Evolutionary conservation across 1,284 basidiomycete species (phyloP).

Genomic region (Apiotrichum montevideense): DNA sequence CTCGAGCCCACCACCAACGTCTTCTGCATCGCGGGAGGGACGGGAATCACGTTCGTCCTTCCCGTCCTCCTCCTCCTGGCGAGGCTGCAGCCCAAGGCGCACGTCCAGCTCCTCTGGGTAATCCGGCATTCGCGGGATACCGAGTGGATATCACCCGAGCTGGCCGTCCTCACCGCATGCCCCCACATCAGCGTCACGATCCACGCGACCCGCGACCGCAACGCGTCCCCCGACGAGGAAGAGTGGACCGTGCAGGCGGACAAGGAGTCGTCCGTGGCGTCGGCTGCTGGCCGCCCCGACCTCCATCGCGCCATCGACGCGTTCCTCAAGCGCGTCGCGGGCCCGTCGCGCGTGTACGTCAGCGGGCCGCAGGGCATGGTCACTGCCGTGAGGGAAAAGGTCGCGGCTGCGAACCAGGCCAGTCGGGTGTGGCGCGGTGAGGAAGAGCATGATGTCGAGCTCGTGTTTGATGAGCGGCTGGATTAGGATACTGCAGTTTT

Average conservation of each 20-base stretch:
- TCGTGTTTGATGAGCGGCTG: slow-evolving; percentile 27
- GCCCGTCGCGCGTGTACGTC: slow-evolving; percentile 20
- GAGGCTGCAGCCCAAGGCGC: slow-evolving; percentile 5
- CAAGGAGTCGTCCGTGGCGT: too few relatives aligned
- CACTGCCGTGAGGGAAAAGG: slow-evolving; percentile 19
- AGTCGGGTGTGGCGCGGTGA: slow-evolving; percentile 21
- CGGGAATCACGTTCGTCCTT: slow-evolving; percentile 31
- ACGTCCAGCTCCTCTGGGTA: slow-evolving; percentile 26
- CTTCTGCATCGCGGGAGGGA: slow-evolving; percentile 33
- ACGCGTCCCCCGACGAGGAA: too few relatives aligned
- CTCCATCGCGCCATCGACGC: background rate
- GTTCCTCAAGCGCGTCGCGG: slow-evolving; percentile 2
- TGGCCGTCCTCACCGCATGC: slow-evolving; percentile 14
- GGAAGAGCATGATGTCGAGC: slow-evolving; percentile 18
- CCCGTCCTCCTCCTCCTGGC: slow-evolving; percentile 25
- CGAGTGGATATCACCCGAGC: slow-evolving; percentile 25
- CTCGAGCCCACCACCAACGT: slow-evolving; percentile 27
- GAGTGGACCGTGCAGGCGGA: too few relatives aligned
- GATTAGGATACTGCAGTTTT: slow-evolving; percentile 5
- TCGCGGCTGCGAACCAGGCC: slow-evolving; percentile 20
- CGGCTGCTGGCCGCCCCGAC: slow-evolving; percentile 1
- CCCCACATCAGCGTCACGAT: slow-evolving; percentile 17
- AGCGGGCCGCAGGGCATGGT: slow-evolving; percentile 27
- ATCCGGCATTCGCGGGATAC: slow-evolving; percentile 20
- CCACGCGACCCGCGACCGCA: slow-evolving; percentile 16